phyloP scores from a whole-genome alignment of 306 rosid species.

The Alnus glutinosa region DNA sequence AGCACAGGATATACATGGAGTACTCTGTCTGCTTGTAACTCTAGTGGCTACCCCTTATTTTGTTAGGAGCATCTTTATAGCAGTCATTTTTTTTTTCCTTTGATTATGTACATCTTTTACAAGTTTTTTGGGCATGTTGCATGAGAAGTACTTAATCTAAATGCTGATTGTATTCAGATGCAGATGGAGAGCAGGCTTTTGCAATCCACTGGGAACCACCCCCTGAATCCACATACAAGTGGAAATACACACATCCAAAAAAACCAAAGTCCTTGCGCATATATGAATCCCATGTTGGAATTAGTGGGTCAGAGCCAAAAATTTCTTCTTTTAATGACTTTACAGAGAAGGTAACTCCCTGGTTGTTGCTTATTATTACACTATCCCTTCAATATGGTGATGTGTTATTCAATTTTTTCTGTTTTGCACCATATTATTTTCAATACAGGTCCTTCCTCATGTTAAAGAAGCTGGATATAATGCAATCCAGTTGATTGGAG shows the following conservation, averaged over 20 bases:
- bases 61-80: conserved; percentile 15
- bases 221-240: conserved; percentile 73
- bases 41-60: background rate
- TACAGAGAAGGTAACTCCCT: conserved; percentile 52
- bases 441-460: conserved; percentile 83
- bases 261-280: conserved; percentile 71
- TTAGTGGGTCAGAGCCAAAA: conserved; percentile 86
- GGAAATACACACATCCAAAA: conserved; percentile 69
- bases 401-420: conserved; percentile 15
- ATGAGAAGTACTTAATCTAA: conserved; percentile 1
- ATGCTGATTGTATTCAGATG: conserved; percentile 42
- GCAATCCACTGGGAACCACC: conserved; percentile 99
- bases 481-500: conserved; percentile 87
- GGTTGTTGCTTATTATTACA: background rate
- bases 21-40: background rate
- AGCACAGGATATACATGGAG: background rate
- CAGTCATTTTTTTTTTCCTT: background rate
- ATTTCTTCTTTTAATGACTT: conserved; percentile 81
- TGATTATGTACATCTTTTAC: background rate
- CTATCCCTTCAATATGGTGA: conserved; percentile 16
- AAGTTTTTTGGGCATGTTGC: background rate
- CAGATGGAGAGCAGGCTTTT: conserved; percentile 72
- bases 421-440: conserved; percentile 20
- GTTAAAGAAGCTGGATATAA: conserved; percentile 90
- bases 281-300: conserved; percentile 97